These are phyloP conservation scores for Poa pratensis DNA, from an alignment of 176 grass and related monocot genomes.

Conservation along the genomic window DNA sequence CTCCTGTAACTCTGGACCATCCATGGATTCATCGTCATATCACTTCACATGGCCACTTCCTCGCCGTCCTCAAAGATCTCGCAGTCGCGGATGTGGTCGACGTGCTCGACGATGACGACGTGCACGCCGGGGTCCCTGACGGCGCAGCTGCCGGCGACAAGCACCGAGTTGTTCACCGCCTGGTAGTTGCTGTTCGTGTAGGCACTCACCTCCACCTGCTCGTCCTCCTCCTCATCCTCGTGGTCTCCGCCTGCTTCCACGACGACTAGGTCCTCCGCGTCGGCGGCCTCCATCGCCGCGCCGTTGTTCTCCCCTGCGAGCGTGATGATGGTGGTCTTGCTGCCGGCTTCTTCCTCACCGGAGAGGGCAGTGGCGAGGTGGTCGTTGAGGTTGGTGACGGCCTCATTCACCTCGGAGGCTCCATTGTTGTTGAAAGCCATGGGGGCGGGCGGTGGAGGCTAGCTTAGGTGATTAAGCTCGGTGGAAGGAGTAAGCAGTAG, in stretches of 20 bases:
- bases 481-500: neutral
- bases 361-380: conserved; percentile 48
- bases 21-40: neutral
- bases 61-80: conserved; percentile 27
- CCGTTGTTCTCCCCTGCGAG: conserved; percentile 72
- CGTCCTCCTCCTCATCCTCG: neutral
- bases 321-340: conserved; percentile 54
- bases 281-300: conserved; percentile 51
- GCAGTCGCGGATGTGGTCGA: conserved; percentile 41
- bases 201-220: conserved; percentile 51
- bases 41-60: neutral
- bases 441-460: neutral
- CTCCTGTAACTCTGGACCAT: neutral
- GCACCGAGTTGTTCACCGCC: conserved; percentile 94
- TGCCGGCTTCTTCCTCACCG: neutral
- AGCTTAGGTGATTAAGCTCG: neutral
- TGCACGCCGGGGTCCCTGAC: conserved; percentile 80
- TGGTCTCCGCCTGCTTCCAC: conserved; percentile 36
- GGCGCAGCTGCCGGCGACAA: conserved; percentile 67
- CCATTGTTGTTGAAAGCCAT: conserved; percentile 47
- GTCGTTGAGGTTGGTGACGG: conserved; percentile 62
- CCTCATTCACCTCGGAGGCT: conserved; percentile 43
- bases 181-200: conserved; percentile 98
- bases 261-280: conserved; percentile 53
- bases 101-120: conserved; percentile 61